A percentile compares a stretch with the other conserved stretches of the same genome.
Conservation (phyloP, 495 filamentous ascomycete species). For the Tuber brumale region DNA sequence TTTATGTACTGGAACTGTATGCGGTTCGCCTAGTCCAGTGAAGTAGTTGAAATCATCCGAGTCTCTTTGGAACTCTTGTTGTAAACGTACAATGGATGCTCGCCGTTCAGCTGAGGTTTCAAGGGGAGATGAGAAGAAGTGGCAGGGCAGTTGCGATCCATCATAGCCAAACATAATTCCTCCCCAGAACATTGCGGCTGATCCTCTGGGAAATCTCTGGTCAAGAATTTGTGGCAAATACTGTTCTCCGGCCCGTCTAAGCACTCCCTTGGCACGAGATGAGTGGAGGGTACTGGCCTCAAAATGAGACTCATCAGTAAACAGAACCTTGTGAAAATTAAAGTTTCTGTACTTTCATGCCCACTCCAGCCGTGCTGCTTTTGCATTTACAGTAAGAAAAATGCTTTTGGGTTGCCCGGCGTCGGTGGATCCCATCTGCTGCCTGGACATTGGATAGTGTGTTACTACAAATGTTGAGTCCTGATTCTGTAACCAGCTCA, state of each 20-base stretch:
- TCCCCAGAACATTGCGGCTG: not conserved
- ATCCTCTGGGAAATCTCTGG: not conserved
- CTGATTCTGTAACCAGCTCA: conserved; percentile 2
- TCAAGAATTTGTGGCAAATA: not conserved
- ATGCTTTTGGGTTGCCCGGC: not conserved
- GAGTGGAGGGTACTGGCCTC: not conserved
- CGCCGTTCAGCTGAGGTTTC: not conserved
- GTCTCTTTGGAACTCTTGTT: too few species aligned
- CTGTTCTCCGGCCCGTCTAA: too few species aligned
- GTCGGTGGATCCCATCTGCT: not conserved
- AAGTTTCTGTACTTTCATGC: too few species aligned
- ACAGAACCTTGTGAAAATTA: not conserved
- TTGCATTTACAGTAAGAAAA: not conserved
- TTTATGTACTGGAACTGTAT: not conserved
- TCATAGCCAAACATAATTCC: conserved; percentile 5
- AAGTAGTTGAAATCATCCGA: too few species aligned
- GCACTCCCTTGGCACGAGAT: too few species aligned
- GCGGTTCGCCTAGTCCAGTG: too few species aligned
- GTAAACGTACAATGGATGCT: not conserved
- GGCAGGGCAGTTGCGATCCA: not conserved
- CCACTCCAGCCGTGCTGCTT: too few species aligned
- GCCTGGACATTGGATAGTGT: not conserved
- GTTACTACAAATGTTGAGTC: conserved; percentile 3
- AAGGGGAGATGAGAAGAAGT: not conserved
- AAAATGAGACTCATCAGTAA: conserved; percentile 2